Evolutionary conservation across 352 stramenopile genomes (phyloP).

Genomic region (Phytophthora aleatoria): DNA sequence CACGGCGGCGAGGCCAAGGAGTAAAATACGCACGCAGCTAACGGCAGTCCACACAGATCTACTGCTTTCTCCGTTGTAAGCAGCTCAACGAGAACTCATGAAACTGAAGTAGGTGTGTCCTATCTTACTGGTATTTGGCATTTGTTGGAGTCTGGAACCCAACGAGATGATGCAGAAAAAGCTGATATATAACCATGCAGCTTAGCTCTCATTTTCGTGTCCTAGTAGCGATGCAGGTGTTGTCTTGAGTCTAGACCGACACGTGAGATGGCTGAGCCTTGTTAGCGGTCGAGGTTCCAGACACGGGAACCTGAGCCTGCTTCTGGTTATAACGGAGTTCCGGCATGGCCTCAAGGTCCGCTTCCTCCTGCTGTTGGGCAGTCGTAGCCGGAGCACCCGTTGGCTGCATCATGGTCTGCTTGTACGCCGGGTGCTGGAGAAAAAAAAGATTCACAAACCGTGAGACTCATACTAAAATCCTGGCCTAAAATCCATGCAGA

Average conservation of each 20-base stretch:
- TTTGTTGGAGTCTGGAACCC: not conserved
- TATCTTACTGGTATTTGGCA: slow-evolving; percentile 6
- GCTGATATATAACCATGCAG: slow-evolving; percentile 41
- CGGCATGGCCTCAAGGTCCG: slow-evolving; percentile 74
- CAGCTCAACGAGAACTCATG: slow-evolving; percentile 25
- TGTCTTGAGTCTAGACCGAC: slow-evolving; percentile 45
- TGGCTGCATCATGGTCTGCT: slow-evolving; percentile 68
- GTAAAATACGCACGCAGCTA: slow-evolving; percentile 35
- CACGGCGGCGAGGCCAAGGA: slow-evolving; percentile 81
- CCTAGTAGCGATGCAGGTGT: slow-evolving; percentile 14
- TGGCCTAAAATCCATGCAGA: slow-evolving; percentile 9
- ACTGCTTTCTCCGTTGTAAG: slow-evolving; percentile 15
- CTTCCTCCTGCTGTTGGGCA: slow-evolving; percentile 57
- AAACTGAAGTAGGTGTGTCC: slow-evolving; percentile 22
- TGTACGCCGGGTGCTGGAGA: slow-evolving; percentile 77
- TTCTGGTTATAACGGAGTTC: slow-evolving; percentile 84
- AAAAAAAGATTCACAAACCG: not conserved
- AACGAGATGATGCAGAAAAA: slow-evolving; percentile 30
- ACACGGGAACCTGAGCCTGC: slow-evolving; percentile 35
- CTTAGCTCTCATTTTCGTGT: slow-evolving; percentile 31
- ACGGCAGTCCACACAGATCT: too few species aligned
- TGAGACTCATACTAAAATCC: slow-evolving; percentile 11
- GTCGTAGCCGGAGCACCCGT: slow-evolving; percentile 30
- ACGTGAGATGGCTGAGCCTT: slow-evolving; percentile 65
- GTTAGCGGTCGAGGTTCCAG: slow-evolving; percentile 33